These are phyloP conservation scores for Arxiozyma slooffiae DNA, from an alignment of 1,139 yeast species.

Conservation along the genomic window DNA sequence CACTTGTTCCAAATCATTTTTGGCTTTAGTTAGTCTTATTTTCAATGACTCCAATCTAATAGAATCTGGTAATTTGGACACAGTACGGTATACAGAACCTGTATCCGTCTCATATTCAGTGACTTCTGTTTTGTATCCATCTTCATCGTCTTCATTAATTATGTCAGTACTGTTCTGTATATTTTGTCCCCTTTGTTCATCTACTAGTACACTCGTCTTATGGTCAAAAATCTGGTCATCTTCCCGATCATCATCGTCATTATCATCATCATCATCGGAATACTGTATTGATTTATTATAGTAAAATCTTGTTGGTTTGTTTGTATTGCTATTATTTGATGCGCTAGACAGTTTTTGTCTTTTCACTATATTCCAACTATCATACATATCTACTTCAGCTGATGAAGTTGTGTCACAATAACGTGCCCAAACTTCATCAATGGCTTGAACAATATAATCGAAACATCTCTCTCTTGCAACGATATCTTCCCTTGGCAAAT, in stretches of 20 bases:
- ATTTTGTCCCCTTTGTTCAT: background rate
- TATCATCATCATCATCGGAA: no score
- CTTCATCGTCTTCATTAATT: slow-evolving; percentile 1
- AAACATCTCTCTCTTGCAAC: slow-evolving; percentile 75
- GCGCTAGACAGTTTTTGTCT: background rate
- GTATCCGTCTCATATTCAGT: slow-evolving; percentile 56
- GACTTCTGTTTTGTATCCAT: slow-evolving; percentile 38
- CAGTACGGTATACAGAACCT: slow-evolving; percentile 32
- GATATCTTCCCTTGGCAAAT: slow-evolving; percentile 50
- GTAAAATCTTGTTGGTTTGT: background rate
- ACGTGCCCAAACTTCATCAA: slow-evolving; percentile 96
- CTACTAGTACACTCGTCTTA: background rate
- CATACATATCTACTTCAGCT: slow-evolving; percentile 72
- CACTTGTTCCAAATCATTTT: slow-evolving; percentile 73
- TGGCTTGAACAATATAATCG: slow-evolving; percentile 81
- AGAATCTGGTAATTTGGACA: slow-evolving; percentile 48
- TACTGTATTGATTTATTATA: background rate
- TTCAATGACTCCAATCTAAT: slow-evolving; percentile 68
- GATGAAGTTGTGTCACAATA: slow-evolving; percentile 82
- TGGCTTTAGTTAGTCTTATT: slow-evolving; percentile 76
- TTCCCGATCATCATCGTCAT: background rate
- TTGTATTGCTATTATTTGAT: background rate
- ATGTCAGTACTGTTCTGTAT: background rate
- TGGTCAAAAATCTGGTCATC: background rate
- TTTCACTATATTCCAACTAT: slow-evolving; percentile 3